Evolutionary conservation across 495 filamentous ascomycete genomes (phyloP).

Genomic region (Daldinia bambusicola): DNA sequence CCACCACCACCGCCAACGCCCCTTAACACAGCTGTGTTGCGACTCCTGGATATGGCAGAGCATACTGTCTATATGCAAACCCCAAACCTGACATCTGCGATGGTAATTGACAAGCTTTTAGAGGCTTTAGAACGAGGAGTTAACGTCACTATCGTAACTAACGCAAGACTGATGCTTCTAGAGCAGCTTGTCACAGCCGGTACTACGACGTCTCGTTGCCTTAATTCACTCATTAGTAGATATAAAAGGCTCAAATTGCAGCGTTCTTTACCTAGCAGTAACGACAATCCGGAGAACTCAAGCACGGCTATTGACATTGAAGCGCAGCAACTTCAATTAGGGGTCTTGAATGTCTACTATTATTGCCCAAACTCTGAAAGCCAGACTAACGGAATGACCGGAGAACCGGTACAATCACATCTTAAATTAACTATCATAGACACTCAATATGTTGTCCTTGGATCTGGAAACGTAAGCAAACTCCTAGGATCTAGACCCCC

Average conservation of each 20-base stretch:
- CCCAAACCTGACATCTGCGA: slow-evolving; percentile 72
- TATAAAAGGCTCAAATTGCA: slow-evolving; percentile 50
- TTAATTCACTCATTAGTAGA: slow-evolving; percentile 62
- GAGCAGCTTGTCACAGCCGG: slow-evolving; percentile 78
- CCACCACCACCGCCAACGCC: slow-evolving; percentile 68
- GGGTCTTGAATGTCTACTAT: slow-evolving; percentile 61
- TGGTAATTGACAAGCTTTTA: slow-evolving; percentile 65
- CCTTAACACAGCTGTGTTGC: slow-evolving; percentile 70
- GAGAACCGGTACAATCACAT: slow-evolving; percentile 74
- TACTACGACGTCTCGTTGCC: slow-evolving; percentile 68
- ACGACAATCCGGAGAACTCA: neutral
- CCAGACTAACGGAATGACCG: slow-evolving; percentile 15
- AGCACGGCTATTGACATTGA: slow-evolving; percentile 45
- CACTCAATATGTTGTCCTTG: slow-evolving; percentile 66
- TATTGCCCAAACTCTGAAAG: slow-evolving; percentile 49
- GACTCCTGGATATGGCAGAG: slow-evolving; percentile 62
- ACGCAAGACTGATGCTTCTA: slow-evolving; percentile 72
- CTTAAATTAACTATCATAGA: slow-evolving; percentile 76
- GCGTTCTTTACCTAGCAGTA: neutral
- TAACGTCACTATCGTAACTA: slow-evolving; percentile 70
- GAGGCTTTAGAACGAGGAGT: slow-evolving; percentile 67
- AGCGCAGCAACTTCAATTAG: slow-evolving; percentile 45
- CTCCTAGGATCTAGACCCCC: no score
- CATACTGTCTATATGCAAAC: slow-evolving; percentile 71
- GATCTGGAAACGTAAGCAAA: slow-evolving; percentile 69